Conservation (phyloP, 1,284 basidiomycete genomes). For the Cryptococcus depauperatus region DNA sequence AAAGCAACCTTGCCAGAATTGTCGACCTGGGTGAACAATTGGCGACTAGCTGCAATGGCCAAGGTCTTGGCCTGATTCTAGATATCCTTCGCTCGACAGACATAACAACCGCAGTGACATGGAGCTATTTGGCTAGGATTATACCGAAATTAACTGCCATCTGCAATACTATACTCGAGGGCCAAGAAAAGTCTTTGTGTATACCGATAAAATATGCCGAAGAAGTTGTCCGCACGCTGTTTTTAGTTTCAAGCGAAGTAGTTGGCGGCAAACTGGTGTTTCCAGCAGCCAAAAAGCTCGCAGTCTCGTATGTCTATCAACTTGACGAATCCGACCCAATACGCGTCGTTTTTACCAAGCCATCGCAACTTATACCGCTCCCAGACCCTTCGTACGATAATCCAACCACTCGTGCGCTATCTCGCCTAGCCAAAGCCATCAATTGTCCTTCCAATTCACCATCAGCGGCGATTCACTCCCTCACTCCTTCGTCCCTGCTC, state of each 20-base stretch:
- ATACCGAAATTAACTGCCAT: slow-evolving; percentile 9
- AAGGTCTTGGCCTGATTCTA: slow-evolving; percentile 9
- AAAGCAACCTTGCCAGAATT: slow-evolving; percentile 16
- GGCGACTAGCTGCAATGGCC: slow-evolving; percentile 1
- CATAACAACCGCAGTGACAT: background rate
- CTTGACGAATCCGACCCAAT: slow-evolving; percentile 11
- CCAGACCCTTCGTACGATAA: background rate
- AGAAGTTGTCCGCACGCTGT: slow-evolving; percentile 6
- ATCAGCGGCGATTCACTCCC: background rate
- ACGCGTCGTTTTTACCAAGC: background rate
- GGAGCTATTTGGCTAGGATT: slow-evolving; percentile 5
- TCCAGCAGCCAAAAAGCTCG: slow-evolving; percentile 4
- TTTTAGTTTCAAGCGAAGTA: slow-evolving; percentile 2
- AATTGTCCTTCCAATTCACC: background rate
- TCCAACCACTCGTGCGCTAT: background rate
- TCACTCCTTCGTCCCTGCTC: slow-evolving; percentile 1
- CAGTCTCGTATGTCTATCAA: slow-evolving; percentile 7
- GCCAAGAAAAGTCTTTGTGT: background rate
- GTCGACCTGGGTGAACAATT: slow-evolving; percentile 7
- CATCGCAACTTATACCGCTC: background rate
- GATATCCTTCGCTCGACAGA: slow-evolving; percentile 12
- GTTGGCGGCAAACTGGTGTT: slow-evolving; percentile 3
- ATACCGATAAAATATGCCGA: background rate
- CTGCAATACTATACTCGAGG: background rate
- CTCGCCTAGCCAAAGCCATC: background rate